Evolutionary conservation across 805 yeast species (phyloP).

Genomic region (Citeromyces matritensis): DNA sequence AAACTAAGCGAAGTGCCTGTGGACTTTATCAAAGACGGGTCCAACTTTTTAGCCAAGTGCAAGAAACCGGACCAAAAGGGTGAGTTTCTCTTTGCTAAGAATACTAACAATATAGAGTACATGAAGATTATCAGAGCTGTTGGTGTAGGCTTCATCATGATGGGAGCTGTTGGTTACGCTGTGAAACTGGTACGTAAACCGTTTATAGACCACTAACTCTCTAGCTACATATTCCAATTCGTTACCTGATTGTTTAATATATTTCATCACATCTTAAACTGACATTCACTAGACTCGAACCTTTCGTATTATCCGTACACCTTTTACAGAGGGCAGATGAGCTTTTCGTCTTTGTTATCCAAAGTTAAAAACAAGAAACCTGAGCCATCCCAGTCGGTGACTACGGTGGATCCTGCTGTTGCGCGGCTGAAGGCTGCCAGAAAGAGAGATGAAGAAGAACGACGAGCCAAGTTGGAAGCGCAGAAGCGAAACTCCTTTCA

Average conservation of each 20-base stretch:
- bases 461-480: slow-evolving; percentile 16
- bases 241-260: slow-evolving; percentile 1
- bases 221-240: slow-evolving; percentile 1
- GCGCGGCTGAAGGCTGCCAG: slow-evolving; percentile 54
- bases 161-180: slow-evolving; percentile 95
- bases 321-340: slow-evolving; percentile 5
- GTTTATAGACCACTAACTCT: background rate
- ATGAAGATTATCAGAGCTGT: slow-evolving; percentile 84
- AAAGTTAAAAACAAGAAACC: slow-evolving; percentile 12
- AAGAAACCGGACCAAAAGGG: slow-evolving; percentile 82
- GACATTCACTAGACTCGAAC: background rate
- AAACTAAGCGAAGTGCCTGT: slow-evolving; percentile 75
- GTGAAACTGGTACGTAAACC: slow-evolving; percentile 55
- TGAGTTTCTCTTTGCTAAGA: slow-evolving; percentile 14
- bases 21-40: slow-evolving; percentile 85
- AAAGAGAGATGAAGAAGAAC: slow-evolving; percentile 35
- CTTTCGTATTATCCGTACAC: background rate
- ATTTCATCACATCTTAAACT: background rate
- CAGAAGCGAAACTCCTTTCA: no score
- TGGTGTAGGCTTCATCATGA: slow-evolving; percentile 91
- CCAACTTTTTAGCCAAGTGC: slow-evolving; percentile 79
- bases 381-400: background rate
- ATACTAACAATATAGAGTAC: slow-evolving; percentile 37
- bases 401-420: slow-evolving; percentile 50
- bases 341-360: slow-evolving; percentile 11